These are phyloP conservation scores for Sugiyamaella pinicola DNA, from an alignment of 1,139 yeast genomes.

Conservation along the genomic window DNA sequence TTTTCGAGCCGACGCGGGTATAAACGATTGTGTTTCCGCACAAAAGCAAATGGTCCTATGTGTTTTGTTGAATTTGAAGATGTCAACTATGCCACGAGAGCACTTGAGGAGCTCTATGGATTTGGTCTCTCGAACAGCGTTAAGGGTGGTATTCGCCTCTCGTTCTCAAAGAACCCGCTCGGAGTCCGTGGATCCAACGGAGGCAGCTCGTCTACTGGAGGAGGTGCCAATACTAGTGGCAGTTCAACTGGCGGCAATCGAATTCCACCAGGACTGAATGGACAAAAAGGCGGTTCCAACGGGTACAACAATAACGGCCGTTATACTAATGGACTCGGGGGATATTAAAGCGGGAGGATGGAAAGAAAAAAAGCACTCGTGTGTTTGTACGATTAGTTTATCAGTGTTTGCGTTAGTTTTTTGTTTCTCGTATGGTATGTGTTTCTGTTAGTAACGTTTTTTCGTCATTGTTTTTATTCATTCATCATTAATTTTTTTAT, in stretches of 20 bases:
- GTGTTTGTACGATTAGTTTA: constrained; percentile 5
- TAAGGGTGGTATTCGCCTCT: constrained; percentile 91
- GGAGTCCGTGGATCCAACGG: constrained; percentile 64
- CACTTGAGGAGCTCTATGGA: constrained; percentile 91
- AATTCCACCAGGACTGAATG: constrained; percentile 18
- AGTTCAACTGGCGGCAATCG: constrained; percentile 11
- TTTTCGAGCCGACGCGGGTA: constrained; percentile 92
- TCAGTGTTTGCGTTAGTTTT: not conserved
- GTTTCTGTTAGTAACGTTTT: constrained; percentile 3
- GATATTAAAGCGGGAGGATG: constrained; percentile 10
- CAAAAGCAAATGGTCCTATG: constrained; percentile 81
- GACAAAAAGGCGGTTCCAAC: constrained; percentile 23
- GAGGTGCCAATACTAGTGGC: constrained; percentile 21
- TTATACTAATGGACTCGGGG: constrained; percentile 9
- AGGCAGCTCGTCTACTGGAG: constrained; percentile 21
- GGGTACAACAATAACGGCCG: constrained; percentile 20
- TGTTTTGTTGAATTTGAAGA: constrained; percentile 98
- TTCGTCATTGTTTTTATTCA: constrained; percentile 14
- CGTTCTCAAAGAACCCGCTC: constrained; percentile 92
- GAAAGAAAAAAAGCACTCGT: not conserved
- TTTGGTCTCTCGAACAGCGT: constrained; percentile 65
- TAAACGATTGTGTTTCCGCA: constrained; percentile 83
- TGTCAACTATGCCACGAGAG: constrained; percentile 89
- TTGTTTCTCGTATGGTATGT: constrained; percentile 5
- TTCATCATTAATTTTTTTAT: constrained; percentile 12